phyloP scores from a whole-genome alignment of 176 grass and related monocot species.

The Urochloa ruziziensis region DNA sequence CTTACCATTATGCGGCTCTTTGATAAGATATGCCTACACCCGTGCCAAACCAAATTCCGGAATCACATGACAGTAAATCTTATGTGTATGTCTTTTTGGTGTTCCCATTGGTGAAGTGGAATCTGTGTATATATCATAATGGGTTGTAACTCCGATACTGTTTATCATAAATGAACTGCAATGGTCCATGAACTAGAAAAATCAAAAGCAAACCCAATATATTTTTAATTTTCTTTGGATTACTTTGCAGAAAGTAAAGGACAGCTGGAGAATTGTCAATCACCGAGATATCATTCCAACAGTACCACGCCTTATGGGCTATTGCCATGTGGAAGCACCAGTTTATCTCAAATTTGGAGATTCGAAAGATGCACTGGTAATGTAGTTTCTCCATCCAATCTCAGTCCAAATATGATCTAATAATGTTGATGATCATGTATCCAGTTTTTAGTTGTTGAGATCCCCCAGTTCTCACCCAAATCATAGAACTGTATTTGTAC shows the following conservation, averaged over 20 bases:
- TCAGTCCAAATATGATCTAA: neutral
- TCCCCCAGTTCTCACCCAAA: neutral
- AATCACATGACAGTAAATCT: neutral
- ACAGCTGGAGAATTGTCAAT: constrained; percentile 98
- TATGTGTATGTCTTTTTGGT: neutral
- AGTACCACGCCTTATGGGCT: constrained; percentile 94
- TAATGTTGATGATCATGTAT: neutral
- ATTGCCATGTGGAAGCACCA: constrained; percentile 92
- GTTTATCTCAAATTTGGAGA: constrained; percentile 83
- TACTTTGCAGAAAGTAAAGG: constrained; percentile 82
- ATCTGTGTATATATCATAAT: neutral
- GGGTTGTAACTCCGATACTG: neutral
- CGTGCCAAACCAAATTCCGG: neutral
- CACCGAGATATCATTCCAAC: constrained; percentile 97
- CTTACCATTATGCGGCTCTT: too few species aligned
- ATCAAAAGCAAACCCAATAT: neutral
- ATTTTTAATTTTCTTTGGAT: constrained; percentile 19
- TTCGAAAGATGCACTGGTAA: constrained; percentile 62
- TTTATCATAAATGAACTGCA: neutral
- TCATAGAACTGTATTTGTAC: constrained; percentile 12
- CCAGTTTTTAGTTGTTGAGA: constrained; percentile 10
- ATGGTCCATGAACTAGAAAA: neutral
- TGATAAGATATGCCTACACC: neutral
- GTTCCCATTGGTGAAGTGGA: neutral
- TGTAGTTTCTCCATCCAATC: neutral